Evolutionary conservation across 2,329 filamentous ascomycete genomes (phyloP).

Genomic region (Nothophaeocryptopus gaeumannii): DNA sequence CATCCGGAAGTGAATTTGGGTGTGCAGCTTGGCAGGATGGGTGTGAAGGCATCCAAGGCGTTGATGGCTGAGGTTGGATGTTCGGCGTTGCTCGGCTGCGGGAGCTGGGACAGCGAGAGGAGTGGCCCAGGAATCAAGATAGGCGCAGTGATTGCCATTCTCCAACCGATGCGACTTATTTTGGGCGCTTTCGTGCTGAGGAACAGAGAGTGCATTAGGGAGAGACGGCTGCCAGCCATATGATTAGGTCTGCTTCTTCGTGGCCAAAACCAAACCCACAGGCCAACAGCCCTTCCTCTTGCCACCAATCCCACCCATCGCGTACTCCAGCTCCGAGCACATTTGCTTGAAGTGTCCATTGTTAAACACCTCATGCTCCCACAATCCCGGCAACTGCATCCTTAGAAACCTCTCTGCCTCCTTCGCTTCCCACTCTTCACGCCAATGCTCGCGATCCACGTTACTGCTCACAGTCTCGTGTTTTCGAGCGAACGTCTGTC

Average conservation of each 20-base stretch:
- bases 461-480: neutral
- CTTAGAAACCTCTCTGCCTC: neutral
- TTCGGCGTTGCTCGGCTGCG: too few species aligned
- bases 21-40: too few species aligned
- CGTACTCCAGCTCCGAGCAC: neutral
- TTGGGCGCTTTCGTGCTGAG: too few species aligned
- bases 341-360: neutral
- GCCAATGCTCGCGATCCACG: neutral
- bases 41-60: too few species aligned
- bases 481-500: neutral
- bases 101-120: too few species aligned
- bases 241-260: neutral
- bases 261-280: neutral
- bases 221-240: too few species aligned
- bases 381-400: neutral
- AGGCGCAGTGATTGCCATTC: too few species aligned
- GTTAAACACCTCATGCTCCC: neutral
- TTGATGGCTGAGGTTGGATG: too few species aligned
- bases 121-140: too few species aligned
- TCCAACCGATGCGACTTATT: too few species aligned
- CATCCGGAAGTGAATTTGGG: too few species aligned
- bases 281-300: neutral
- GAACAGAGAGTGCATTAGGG: too few species aligned
- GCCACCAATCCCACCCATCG: neutral
- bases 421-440: neutral